Conservation (phyloP, 176 grass and related monocot genomes). For the Saccharum spontaneum region DNA sequence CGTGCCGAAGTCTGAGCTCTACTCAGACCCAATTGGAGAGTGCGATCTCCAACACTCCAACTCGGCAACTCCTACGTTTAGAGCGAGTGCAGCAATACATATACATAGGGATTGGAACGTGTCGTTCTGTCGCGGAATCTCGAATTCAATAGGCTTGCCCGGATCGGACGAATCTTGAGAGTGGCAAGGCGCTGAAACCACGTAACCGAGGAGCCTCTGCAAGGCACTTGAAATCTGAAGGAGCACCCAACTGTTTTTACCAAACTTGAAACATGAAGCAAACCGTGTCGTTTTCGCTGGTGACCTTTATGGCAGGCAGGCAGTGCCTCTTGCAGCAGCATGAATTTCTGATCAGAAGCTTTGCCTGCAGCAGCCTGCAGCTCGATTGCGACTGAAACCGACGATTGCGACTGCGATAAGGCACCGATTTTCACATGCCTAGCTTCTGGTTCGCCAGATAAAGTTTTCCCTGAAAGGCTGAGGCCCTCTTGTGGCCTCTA, state of each 20-base stretch:
- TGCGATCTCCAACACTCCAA: not conserved
- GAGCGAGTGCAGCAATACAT: not conserved
- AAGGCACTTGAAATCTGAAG: not conserved
- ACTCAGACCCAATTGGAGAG: not conserved
- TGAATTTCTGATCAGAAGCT: slow-evolving; percentile 21
- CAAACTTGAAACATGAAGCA: not conserved
- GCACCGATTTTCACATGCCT: slow-evolving; percentile 36
- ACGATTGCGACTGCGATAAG: not conserved
- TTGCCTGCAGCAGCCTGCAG: not conserved
- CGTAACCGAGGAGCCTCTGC: not conserved
- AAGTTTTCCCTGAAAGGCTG: slow-evolving; percentile 21
- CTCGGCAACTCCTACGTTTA: not conserved
- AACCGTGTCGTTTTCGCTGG: slow-evolving; percentile 9
- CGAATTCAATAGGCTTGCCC: not conserved
- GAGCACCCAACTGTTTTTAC: slow-evolving; percentile 1
- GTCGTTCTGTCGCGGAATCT: slow-evolving; percentile 19
- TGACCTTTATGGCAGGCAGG: not conserved
- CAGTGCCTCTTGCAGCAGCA: not conserved
- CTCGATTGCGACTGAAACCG: not conserved
- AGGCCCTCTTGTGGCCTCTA: not conserved
- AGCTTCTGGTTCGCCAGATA: slow-evolving; percentile 11
- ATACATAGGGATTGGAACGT: not conserved
- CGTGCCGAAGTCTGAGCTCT: not conserved
- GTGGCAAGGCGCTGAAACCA: not conserved
- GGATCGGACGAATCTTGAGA: slow-evolving; percentile 36